A percentile compares a stretch with the other conserved stretches of the same genome.
phyloP scores from a whole-genome alignment of 306 rosid species.

The Neltuma alba region DNA sequence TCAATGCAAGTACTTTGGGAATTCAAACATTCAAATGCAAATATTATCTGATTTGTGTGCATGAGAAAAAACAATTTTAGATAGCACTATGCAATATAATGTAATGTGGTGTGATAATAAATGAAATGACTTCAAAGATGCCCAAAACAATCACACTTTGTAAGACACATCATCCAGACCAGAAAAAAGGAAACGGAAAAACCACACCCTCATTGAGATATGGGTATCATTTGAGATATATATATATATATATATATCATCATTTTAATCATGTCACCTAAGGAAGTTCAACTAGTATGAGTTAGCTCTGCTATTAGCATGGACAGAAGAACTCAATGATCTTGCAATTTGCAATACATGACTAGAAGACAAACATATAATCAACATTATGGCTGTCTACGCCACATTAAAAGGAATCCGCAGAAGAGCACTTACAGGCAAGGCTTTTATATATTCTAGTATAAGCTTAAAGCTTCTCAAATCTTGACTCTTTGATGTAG shows the following conservation, averaged over 20 bases:
- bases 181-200: constrained; percentile 9
- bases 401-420: constrained; percentile 17
- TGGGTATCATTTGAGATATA: neutral
- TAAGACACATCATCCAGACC: constrained; percentile 13
- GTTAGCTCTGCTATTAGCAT: neutral
- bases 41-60: neutral
- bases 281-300: neutral
- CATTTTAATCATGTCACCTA: constrained; percentile 20
- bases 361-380: constrained; percentile 25
- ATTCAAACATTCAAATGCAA: neutral
- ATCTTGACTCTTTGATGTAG: constrained; percentile 63
- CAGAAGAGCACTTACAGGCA: constrained; percentile 69
- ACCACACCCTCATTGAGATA: neutral
- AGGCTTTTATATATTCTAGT: constrained; percentile 90
- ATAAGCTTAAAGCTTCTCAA: constrained; percentile 90
- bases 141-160: constrained; percentile 17
- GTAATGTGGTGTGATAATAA: neutral
- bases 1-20: neutral
- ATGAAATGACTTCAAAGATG: constrained; percentile 23
- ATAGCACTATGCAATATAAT: constrained; percentile 1
- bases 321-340: constrained; percentile 16
- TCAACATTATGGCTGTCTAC: constrained; percentile 8
- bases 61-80: neutral
- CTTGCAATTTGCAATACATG: constrained; percentile 7
- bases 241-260: too few relatives aligned